Conservation (phyloP, 2,329 filamentous ascomycete genomes). For the Colletotrichum sp. region DNA sequence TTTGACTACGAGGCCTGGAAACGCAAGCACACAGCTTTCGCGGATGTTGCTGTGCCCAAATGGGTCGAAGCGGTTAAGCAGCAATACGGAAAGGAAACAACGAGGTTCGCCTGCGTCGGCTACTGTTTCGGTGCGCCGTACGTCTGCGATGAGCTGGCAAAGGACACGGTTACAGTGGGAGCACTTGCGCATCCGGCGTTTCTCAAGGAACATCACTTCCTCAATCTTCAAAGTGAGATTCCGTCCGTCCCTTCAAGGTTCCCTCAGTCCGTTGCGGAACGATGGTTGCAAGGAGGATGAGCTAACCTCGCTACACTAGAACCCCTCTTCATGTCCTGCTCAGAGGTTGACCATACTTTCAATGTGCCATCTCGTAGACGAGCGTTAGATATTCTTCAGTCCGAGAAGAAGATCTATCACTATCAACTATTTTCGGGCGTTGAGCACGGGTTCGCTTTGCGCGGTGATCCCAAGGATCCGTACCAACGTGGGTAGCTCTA, state of each 20-base stretch:
- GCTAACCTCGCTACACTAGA: not conserved
- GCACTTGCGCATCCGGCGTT: not conserved
- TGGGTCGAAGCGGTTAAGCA: conserved; percentile 45
- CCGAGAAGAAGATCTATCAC: conserved; percentile 56
- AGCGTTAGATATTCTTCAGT: conserved; percentile 42
- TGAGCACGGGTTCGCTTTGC: conserved; percentile 68
- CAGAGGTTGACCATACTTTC: not conserved
- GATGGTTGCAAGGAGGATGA: rapidly evolving
- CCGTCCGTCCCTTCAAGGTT: rapidly evolving
- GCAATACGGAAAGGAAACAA: conserved; percentile 35
- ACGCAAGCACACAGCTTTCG: conserved; percentile 46
- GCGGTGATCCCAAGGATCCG: conserved; percentile 50
- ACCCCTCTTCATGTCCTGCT: not conserved
- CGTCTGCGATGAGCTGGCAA: conserved; percentile 35
- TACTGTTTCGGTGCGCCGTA: conserved; percentile 48
- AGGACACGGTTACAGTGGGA: not conserved
- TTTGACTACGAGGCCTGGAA: conserved; percentile 57
- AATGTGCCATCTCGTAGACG: not conserved
- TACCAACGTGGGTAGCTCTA: not conserved
- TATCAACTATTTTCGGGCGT: conserved; percentile 67
- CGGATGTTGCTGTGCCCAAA: conserved; percentile 43
- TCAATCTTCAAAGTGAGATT: not conserved
- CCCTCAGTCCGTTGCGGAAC: not conserved
- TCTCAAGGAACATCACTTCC: not conserved
- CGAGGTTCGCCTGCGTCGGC: conserved; percentile 45